These are phyloP conservation scores for Sextonia rubra DNA, from an alignment of 164 flowering plant species.

Conservation along the genomic window DNA sequence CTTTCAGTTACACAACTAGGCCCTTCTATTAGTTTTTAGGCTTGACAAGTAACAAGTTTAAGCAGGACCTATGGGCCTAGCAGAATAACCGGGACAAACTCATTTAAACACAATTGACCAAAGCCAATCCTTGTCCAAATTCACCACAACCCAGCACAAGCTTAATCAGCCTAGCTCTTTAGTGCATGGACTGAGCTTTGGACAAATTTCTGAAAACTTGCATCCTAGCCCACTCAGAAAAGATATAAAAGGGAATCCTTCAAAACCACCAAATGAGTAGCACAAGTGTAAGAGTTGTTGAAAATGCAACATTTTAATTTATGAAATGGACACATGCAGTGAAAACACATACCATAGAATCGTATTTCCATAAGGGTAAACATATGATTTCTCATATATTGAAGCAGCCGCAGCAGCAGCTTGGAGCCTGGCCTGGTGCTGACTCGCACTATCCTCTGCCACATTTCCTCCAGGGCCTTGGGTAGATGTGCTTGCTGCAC, in stretches of 20 bases:
- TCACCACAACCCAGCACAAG: too few species aligned
- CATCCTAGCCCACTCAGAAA: not conserved
- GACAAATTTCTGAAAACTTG: not conserved
- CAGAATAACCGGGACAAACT: too few species aligned
- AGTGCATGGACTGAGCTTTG: too few species aligned
- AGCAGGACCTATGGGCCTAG: too few species aligned
- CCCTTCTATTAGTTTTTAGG: too few species aligned
- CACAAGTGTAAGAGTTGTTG: not conserved
- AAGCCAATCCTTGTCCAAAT: too few species aligned
- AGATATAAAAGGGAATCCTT: not conserved
- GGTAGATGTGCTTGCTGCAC: slow-evolving; percentile 29
- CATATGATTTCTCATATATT: slow-evolving; percentile 78
- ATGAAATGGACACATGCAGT: not conserved
- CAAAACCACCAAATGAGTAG: not conserved
- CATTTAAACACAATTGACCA: too few species aligned
- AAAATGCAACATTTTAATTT: not conserved
- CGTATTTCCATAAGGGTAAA: slow-evolving; percentile 70
- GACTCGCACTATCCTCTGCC: slow-evolving; percentile 38
- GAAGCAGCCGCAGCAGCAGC: slow-evolving; percentile 98
- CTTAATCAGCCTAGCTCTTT: too few species aligned
- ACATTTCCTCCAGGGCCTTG: slow-evolving; percentile 35
- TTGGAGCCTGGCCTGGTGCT: slow-evolving; percentile 72
- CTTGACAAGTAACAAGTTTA: too few species aligned
- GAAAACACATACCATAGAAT: slow-evolving; percentile 46
- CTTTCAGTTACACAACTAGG: too few species aligned